Conservation (phyloP, 108 stramenopile genomes). For the Fistulifera solaris region DNA sequence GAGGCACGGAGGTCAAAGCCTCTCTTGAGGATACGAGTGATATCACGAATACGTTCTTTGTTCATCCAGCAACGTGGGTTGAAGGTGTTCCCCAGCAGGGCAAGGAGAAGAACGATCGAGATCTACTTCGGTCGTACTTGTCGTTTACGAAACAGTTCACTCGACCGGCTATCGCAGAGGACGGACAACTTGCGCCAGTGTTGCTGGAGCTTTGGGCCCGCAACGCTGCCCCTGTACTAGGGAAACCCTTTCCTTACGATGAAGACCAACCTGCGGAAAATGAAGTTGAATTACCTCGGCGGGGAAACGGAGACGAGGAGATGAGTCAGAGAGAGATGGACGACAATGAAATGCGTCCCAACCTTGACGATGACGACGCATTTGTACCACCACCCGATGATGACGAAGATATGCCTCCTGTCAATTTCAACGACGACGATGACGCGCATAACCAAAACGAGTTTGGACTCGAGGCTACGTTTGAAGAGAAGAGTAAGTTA, state of each 20-base stretch:
- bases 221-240: conserved; percentile 46
- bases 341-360: conserved; percentile 1
- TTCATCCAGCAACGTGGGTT: conserved; percentile 48
- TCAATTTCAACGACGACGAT: conserved; percentile 13
- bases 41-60: conserved; percentile 36
- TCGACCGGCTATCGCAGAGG: conserved; percentile 68
- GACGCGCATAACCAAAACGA: conserved; percentile 1
- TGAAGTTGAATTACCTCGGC: not conserved
- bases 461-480: not conserved
- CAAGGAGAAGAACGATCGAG: conserved; percentile 9
- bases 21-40: conserved; percentile 72
- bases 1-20: conserved; percentile 60
- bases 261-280: conserved; percentile 39
- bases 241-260: conserved; percentile 40
- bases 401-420: conserved; percentile 11
- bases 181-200: conserved; percentile 54
- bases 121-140: conserved; percentile 1
- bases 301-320: not conserved
- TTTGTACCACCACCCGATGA: conserved; percentile 4
- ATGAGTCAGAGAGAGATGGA: conserved; percentile 11
- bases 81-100: conserved; percentile 23
- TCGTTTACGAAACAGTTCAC: conserved; percentile 26
- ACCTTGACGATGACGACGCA: not conserved
- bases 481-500: not conserved
- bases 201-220: conserved; percentile 50